Evolutionary conservation across 1,139 yeast species (phyloP).

Genomic region (Pichia sp.): DNA sequence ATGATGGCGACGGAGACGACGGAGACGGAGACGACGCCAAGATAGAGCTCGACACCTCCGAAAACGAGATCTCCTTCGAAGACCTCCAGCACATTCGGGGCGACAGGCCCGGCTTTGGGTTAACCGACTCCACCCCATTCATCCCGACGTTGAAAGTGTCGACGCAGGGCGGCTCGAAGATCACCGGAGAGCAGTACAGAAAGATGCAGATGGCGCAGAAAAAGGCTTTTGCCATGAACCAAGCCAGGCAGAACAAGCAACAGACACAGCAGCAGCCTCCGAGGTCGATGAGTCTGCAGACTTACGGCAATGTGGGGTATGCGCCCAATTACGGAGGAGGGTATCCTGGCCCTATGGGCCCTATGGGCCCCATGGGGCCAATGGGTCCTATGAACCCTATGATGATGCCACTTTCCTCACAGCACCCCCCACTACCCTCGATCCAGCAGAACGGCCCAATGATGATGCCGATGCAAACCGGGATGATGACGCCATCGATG

Average conservation of each 20-base stretch:
- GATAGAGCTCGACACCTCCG: constrained; percentile 31
- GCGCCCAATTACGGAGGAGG: constrained; percentile 13
- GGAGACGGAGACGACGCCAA: constrained; percentile 49
- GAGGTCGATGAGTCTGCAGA: constrained; percentile 57
- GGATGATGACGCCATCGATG: neutral
- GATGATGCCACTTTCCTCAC: neutral
- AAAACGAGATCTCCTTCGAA: constrained; percentile 50
- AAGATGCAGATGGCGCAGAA: constrained; percentile 66
- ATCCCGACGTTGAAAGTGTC: constrained; percentile 55
- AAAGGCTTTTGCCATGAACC: constrained; percentile 42
- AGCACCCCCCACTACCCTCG: constrained; percentile 22
- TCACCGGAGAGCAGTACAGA: constrained; percentile 55
- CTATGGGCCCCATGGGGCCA: neutral
- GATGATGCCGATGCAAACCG: neutral
- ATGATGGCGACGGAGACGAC: constrained; percentile 20
- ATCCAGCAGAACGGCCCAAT: constrained; percentile 18
- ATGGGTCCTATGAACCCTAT: constrained; percentile 18
- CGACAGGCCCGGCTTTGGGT: constrained; percentile 51
- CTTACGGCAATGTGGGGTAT: constrained; percentile 14
- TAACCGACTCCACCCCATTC: constrained; percentile 61
- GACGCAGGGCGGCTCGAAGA: constrained; percentile 20
- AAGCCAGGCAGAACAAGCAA: constrained; percentile 13
- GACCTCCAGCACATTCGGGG: constrained; percentile 62
- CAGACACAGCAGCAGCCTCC: constrained; percentile 30
- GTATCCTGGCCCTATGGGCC: constrained; percentile 19